These are phyloP conservation scores for Metarhizium rileyi DNA, from an alignment of 2,329 filamentous ascomycete genomes.

Conservation along the genomic window DNA sequence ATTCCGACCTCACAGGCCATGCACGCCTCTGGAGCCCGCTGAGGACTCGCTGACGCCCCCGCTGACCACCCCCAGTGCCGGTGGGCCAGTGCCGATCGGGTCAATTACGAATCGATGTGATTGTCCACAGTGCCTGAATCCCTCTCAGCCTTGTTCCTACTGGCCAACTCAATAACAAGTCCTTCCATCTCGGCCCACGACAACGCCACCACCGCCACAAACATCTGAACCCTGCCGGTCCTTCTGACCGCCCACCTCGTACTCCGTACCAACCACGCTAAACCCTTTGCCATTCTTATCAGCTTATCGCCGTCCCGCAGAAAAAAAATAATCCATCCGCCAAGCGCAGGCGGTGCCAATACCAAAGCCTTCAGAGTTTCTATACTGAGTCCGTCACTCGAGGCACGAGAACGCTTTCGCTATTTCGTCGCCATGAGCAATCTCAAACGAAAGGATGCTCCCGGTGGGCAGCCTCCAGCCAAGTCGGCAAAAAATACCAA, in stretches of 20 bases:
- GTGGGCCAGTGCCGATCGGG: too few relatives aligned
- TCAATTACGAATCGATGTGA: too few relatives aligned
- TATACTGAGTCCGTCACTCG: neutral
- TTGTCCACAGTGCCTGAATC: too few relatives aligned
- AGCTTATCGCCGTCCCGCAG: slow-evolving; percentile 19
- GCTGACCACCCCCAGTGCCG: too few relatives aligned
- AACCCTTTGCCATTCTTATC: slow-evolving; percentile 14
- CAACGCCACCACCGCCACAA: neutral
- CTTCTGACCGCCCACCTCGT: too few relatives aligned
- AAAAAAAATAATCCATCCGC: slow-evolving; percentile 2
- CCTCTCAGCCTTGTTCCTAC: too few relatives aligned
- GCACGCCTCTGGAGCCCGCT: neutral
- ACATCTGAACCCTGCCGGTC: neutral
- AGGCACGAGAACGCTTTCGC: neutral
- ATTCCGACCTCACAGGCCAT: neutral
- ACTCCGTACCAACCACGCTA: too few relatives aligned
- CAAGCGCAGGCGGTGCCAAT: neutral
- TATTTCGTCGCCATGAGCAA: slow-evolving; percentile 37
- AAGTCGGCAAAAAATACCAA: slow-evolving; percentile 39
- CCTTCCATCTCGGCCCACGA: too few relatives aligned
- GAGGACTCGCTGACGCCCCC: neutral
- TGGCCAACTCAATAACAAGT: too few relatives aligned
- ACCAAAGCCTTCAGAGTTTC: slow-evolving; percentile 13
- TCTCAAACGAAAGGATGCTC: slow-evolving; percentile 49
- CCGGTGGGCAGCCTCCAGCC: slow-evolving; percentile 37